Evolutionary conservation across 352 stramenopile genomes (phyloP).

Genomic region (Elongisporangium undulatum): DNA sequence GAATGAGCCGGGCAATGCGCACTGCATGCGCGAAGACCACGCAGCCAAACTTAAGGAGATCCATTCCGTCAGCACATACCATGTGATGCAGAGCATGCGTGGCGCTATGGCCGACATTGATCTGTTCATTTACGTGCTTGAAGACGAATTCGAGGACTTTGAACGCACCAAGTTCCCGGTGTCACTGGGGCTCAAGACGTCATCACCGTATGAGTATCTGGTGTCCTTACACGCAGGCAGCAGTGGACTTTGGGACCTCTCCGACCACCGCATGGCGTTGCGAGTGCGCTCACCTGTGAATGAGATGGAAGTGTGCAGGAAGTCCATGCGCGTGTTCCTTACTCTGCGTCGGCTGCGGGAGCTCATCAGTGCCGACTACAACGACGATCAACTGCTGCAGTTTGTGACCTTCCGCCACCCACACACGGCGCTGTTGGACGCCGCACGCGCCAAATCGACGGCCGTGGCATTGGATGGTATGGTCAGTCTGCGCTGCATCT

Average conservation of each 20-base stretch:
- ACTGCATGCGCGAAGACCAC: constrained; percentile 17
- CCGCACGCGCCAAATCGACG: constrained; percentile 12
- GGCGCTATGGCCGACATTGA: constrained; percentile 74
- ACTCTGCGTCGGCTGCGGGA: constrained; percentile 48
- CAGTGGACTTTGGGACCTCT: constrained; percentile 3
- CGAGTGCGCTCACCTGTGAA: constrained; percentile 45
- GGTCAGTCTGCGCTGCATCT: constrained; percentile 66
- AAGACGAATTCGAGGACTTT: constrained; percentile 62
- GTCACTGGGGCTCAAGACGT: constrained; percentile 47
- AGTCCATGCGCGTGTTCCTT: constrained; percentile 68
- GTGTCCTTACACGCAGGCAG: constrained; percentile 25
- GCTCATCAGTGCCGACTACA: constrained; percentile 40
- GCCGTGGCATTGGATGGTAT: constrained; percentile 50
- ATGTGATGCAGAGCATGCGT: constrained; percentile 84
- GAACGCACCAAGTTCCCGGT: constrained; percentile 41
- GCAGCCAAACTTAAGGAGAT: constrained; percentile 36
- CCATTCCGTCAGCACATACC: constrained; percentile 59
- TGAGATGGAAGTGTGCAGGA: constrained; percentile 70
- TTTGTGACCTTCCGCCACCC: constrained; percentile 54
- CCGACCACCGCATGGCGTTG: constrained; percentile 28
- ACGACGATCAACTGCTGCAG: constrained; percentile 41
- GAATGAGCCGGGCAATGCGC: constrained; percentile 8
- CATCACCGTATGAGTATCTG: constrained; percentile 66
- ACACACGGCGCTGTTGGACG: constrained; percentile 43
- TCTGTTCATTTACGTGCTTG: constrained; percentile 76